Percentiles rank a stretch among this genome's conserved stretches.
These are phyloP conservation scores for Metschnikowia koreensis DNA, from an alignment of 805 yeast species.

Conservation along the genomic window DNA sequence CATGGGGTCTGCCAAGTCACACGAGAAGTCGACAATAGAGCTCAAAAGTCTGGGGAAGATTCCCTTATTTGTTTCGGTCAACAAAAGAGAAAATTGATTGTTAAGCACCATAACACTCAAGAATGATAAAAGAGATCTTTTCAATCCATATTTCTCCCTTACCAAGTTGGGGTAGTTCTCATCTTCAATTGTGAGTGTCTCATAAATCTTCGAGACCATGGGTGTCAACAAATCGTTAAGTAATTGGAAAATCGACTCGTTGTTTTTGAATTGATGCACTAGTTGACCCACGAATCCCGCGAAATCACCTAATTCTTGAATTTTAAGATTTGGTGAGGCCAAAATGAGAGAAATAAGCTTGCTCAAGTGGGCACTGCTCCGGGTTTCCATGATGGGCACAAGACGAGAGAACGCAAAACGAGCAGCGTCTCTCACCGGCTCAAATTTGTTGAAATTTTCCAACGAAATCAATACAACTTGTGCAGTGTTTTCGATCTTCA, in stretches of 20 bases:
- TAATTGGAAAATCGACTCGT: constrained; percentile 67
- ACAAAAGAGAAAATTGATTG: constrained; percentile 72
- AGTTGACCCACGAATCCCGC: constrained; percentile 85
- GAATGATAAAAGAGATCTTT: constrained; percentile 67
- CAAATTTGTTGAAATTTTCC: constrained; percentile 66
- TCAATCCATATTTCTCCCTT: constrained; percentile 64
- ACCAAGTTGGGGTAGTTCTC: constrained; percentile 55
- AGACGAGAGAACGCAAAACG: constrained; percentile 86
- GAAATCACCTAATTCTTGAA: constrained; percentile 74
- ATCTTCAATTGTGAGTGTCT: constrained; percentile 39
- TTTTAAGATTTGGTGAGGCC: constrained; percentile 52
- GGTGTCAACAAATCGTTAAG: constrained; percentile 74
- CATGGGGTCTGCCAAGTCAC: constrained; percentile 59
- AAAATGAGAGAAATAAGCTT: constrained; percentile 66
- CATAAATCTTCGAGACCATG: constrained; percentile 62
- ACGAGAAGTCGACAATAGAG: constrained; percentile 63
- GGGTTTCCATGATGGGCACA: constrained; percentile 64
- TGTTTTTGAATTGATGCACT: constrained; percentile 68
- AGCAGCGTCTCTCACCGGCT: constrained; percentile 77
- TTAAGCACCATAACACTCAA: constrained; percentile 71
- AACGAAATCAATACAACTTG: constrained; percentile 82
- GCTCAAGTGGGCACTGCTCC: constrained; percentile 49
- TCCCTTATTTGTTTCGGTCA: constrained; percentile 64
- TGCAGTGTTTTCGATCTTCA: constrained; percentile 59
- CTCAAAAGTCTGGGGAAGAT: constrained; percentile 60